A percentile compares a stretch with the other conserved stretches of the same genome.
phyloP scores from a whole-genome alignment of 495 filamentous ascomycete genomes.

The Lepidopterella palustris region DNA sequence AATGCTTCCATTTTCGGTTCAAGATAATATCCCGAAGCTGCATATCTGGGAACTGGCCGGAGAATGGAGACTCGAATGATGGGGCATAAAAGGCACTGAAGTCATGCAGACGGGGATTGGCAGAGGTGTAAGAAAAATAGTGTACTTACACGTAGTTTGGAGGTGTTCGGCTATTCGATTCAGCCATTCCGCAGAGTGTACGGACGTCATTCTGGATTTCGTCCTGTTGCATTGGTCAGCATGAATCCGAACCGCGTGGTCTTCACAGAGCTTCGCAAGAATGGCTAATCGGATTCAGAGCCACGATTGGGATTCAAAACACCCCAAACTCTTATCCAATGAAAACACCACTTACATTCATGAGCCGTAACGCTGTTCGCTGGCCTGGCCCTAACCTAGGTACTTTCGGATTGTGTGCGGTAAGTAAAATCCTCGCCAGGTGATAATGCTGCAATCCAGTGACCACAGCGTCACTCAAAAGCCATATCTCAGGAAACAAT shows the following conservation, averaged over 20 bases:
- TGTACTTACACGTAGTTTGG: conserved; percentile 45
- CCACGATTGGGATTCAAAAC: too few species aligned
- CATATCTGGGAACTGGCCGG: too few species aligned
- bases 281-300: too few species aligned
- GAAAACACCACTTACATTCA: conserved; percentile 11
- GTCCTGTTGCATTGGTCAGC: conserved; percentile 28
- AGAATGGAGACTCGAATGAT: too few species aligned
- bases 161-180: conserved; percentile 46
- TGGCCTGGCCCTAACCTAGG: conserved; percentile 36
- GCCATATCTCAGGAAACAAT: conserved; percentile 40
- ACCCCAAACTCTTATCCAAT: neutral
- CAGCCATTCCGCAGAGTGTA: conserved; percentile 47
- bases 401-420: conserved; percentile 38
- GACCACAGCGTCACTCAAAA: conserved; percentile 37
- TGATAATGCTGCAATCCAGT: conserved; percentile 38
- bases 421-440: conserved; percentile 39
- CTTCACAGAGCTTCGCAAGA: neutral
- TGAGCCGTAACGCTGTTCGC: conserved; percentile 18
- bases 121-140: neutral
- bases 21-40: too few species aligned
- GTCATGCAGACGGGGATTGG: too few species aligned
- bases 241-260: neutral
- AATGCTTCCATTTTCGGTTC: too few species aligned
- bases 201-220: conserved; percentile 41
- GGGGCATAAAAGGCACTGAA: too few species aligned